Base-by-base conservation (phyloP, 768 basidiomycete species). In the Kwoniella dejecticola region DNA sequence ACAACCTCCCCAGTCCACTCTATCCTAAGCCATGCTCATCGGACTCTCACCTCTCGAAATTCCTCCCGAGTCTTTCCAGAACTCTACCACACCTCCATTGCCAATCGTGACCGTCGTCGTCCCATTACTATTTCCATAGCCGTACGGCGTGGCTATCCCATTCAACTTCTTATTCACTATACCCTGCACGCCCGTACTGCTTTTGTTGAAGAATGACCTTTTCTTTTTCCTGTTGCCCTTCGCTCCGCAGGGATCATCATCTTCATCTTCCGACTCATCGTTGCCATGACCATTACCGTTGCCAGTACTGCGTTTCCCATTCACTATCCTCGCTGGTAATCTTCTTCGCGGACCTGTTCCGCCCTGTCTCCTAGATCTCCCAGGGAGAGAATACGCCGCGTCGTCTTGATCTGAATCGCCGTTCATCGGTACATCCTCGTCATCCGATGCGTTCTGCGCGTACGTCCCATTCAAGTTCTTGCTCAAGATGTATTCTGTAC, bases 41-140 rank as follows among this genome's bases (percentile, higher is more conserved):
- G 72, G 72, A 67, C 72, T 74, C 17, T 55, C 70, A 26, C 49
- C 64, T 44, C 70, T 48, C 36, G 62, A 67, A 13, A 62, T 36
- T 12, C 38, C 60, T 19, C 36, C 33, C 4, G 41, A 50, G 38
- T 44, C 52, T 4, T 23, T 26, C 24, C 48, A 50, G 6, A 50
- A 50, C 24, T 50, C 48, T 0, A 50, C 48, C 33, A 50, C 24
- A 19, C 29, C 29, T 4, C 48, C 48, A 50, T 50, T 50, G 23
- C 46, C 46, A 13, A 47, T 24, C 27, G 46, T 47, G 5, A 47
- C 3, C 46, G 21, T 26, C 15, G 33, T 36, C n/a, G n/a, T n/a
- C n/a, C n/a, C n/a, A 38, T 38, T 38, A 23, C 21, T 45, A 17
- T n/a, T n/a, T n/a, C 46, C 27, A 50, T 50, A 31, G 7, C 33